Evolutionary conservation across 140 eudicot species (phyloP), one percentile per base, ranked within the genome.

Genomic region (Flaveria floridana): DNA sequence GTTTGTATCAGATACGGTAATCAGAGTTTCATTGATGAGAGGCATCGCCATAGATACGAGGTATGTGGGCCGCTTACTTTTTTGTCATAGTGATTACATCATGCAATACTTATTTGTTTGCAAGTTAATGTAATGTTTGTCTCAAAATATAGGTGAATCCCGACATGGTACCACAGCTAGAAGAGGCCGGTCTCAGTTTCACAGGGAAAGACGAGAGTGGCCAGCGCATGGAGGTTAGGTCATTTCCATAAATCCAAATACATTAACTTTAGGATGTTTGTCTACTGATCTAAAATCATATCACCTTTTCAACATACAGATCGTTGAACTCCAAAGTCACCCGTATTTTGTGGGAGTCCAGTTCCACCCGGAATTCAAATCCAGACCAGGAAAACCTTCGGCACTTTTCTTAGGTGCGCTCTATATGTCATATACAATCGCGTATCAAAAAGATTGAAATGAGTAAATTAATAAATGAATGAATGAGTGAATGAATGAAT

Each of bases 41-140:
- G 99, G 76, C 99, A 95, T 84, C 95, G 99, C 57, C 99, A 95
- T 83, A 85, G 99, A 88, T 95, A 95, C 52, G 99, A 95, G 90
- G 99, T 95, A 77, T 41, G 82, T 62, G 70, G 15, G 23, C 42
- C 11, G 9, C 66, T 65, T 25, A 5, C 23, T 10, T 42, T 6
- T 59, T n/a, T 70, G 3, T 12, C 55, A 25, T 79, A 11, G 50
- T 56, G 26, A 37, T 55, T 56, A 55, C 73, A 21, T 21, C 12
- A 59, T 16, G 20, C 41, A 72, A 51, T 34, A 8, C 63, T 65
- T 44, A 63, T 21, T 18, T 53, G 16, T 70, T 65, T 19, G 48
- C 70, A 15, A 21, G 58, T 65, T 53, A 19, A 72, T 11, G 30
- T 62, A n/a, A 16, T 46, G 47, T 57, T 41, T 56, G 13, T 74